These are phyloP conservation scores for Aspergillus intermedius DNA, from an alignment of 2,329 filamentous ascomycete genomes.

Conservation along the genomic window DNA sequence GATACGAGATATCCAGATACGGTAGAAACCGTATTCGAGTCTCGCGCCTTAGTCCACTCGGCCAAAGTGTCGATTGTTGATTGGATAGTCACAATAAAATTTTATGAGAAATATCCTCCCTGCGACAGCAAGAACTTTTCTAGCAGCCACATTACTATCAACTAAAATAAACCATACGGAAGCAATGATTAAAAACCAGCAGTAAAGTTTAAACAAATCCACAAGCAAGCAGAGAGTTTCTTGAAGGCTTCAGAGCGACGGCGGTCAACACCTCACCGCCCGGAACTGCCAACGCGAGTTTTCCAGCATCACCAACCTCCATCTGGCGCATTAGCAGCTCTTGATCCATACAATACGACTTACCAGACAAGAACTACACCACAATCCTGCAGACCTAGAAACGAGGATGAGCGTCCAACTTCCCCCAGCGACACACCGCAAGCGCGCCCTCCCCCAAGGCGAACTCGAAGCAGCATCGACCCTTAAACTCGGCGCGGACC, in stretches of 20 bases:
- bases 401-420: conserved; percentile 28
- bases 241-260: neutral
- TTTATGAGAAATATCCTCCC: fast-evolving
- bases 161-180: too few species aligned
- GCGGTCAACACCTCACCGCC: conserved; percentile 15
- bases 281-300: conserved; percentile 12
- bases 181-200: too few species aligned
- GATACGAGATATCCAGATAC: neutral
- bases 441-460: conserved; percentile 36
- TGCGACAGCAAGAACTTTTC: too few species aligned
- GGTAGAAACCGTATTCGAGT: neutral
- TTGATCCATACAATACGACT: neutral
- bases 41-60: neutral
- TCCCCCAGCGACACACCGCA: conserved; percentile 34
- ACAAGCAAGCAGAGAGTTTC: neutral
- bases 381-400: too few species aligned
- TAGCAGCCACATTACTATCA: too few species aligned
- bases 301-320: conserved; percentile 10
- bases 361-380: neutral
- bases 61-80: neutral
- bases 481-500: conserved; percentile 87
- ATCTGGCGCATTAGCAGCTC: neutral
- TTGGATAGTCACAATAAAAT: neutral
- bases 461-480: conserved; percentile 81
- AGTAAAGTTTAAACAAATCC: too few species aligned